Conservation (phyloP, 2,329 filamentous ascomycete species). For the Colletotrichum shisoi region DNA sequence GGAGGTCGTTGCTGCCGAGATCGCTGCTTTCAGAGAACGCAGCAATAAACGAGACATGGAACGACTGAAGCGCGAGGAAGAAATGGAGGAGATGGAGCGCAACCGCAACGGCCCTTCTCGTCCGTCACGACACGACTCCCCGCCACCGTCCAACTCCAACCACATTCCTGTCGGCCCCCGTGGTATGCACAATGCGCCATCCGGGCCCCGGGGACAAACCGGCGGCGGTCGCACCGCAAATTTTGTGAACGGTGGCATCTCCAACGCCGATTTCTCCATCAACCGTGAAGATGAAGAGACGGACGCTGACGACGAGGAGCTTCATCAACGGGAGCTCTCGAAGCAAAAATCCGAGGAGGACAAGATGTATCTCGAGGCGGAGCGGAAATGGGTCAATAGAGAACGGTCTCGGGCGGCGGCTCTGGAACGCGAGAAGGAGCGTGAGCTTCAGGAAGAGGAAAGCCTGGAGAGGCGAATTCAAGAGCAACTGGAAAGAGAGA, state of each 20-base stretch:
- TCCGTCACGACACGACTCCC: conserved; percentile 74
- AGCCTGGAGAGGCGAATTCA: conserved; percentile 72
- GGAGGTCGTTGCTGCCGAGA: conserved; percentile 92
- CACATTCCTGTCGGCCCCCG: conserved; percentile 79
- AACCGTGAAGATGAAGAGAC: conserved; percentile 84
- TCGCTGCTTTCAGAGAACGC: conserved; percentile 90
- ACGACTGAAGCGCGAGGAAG: conserved; percentile 85
- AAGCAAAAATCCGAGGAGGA: conserved; percentile 80
- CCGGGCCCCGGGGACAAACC: conserved; percentile 70
- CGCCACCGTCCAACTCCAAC: conserved; percentile 70
- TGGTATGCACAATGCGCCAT: conserved; percentile 76
- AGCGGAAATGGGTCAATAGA: conserved; percentile 88
- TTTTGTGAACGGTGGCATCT: conserved; percentile 81
- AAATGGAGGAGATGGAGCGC: conserved; percentile 85
- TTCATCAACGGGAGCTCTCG: conserved; percentile 74
- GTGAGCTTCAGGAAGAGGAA: conserved; percentile 77
- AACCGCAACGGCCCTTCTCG: conserved; percentile 72
- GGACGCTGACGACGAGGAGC: conserved; percentile 84
- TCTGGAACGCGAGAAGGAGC: conserved; percentile 81
- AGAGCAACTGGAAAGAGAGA: conserved; percentile 69
- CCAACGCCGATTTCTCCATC: conserved; percentile 65
- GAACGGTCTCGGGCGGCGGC: conserved; percentile 85
- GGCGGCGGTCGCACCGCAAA: conserved; percentile 65
- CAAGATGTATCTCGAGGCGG: conserved; percentile 82
- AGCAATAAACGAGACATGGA: conserved; percentile 90